Conservation (phyloP, 2,329 filamentous ascomycete genomes). For the Clarireedia homoeocarpa region DNA sequence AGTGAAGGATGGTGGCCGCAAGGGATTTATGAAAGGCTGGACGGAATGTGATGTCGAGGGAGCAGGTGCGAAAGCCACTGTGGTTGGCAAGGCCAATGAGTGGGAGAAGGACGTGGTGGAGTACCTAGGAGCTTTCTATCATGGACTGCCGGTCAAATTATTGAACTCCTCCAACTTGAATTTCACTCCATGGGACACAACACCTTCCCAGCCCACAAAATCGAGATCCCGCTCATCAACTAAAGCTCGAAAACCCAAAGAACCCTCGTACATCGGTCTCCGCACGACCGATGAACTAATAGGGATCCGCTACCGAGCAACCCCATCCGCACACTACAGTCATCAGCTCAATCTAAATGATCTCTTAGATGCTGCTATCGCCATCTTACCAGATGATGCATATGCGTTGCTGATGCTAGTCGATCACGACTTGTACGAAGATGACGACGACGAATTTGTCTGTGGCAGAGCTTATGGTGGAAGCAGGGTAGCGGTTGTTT, state of each 20-base stretch:
- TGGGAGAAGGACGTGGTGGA: slow-evolving; percentile 13
- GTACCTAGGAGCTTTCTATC: slow-evolving; percentile 24
- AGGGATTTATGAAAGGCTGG: slow-evolving; percentile 11
- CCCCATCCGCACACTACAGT: slow-evolving; percentile 13
- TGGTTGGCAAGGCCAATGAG: not conserved
- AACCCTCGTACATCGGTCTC: not conserved
- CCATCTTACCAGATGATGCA: slow-evolving; percentile 21
- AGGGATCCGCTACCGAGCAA: slow-evolving; percentile 19
- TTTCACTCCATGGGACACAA: slow-evolving; percentile 14
- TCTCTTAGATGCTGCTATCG: slow-evolving; percentile 23
- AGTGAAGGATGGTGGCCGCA: not conserved
- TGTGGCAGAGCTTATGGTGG: slow-evolving; percentile 60
- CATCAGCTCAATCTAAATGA: slow-evolving; percentile 25
- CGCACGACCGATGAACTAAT: slow-evolving; percentile 5
- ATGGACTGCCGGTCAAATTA: slow-evolving; percentile 21
- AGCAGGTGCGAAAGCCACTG: slow-evolving; percentile 10
- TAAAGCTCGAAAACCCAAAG: not conserved
- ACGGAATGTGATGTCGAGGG: slow-evolving; percentile 5
- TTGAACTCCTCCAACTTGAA: slow-evolving; percentile 9
- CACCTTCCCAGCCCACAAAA: not conserved
- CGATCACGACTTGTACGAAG: slow-evolving; percentile 26
- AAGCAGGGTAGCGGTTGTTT: slow-evolving; percentile 54
- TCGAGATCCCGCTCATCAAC: not conserved
- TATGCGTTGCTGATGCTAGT: slow-evolving; percentile 23
- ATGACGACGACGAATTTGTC: slow-evolving; percentile 54